Percentiles rank a stretch among this genome's conserved stretches.
Conservation (phyloP, 208 protist genomes). For the Sergeia podlipaevii region DNA sequence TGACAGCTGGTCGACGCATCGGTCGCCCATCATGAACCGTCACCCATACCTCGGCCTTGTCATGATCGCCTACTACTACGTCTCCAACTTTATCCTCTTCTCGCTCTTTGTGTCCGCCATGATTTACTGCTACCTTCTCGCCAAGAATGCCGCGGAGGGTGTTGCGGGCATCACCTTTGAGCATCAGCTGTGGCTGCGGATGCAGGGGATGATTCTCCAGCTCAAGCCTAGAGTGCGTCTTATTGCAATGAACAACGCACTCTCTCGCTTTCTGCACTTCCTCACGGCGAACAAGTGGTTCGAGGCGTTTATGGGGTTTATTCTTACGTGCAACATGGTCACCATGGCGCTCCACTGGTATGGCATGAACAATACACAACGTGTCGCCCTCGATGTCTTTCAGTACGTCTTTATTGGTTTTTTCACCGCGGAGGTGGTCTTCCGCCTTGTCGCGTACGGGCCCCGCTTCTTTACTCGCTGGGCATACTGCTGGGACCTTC, state of each 20-base stretch:
- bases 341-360: slow-evolving; percentile 90
- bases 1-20: slow-evolving; percentile 54
- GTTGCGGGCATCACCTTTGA: slow-evolving; percentile 53
- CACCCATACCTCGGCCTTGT: slow-evolving; percentile 78
- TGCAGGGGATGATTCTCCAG: slow-evolving; percentile 68
- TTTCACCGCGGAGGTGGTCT: slow-evolving; percentile 84
- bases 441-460: slow-evolving; percentile 75
- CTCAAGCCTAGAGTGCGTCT: slow-evolving; percentile 55
- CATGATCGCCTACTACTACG: slow-evolving; percentile 90
- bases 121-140: slow-evolving; percentile 87
- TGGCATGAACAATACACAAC: slow-evolving; percentile 42
- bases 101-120: slow-evolving; percentile 86
- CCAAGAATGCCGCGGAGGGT: slow-evolving; percentile 61
- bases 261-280: slow-evolving; percentile 58
- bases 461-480: slow-evolving; percentile 69
- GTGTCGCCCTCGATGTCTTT: slow-evolving; percentile 39
- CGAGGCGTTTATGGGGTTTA: slow-evolving; percentile 61
- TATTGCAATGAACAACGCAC: slow-evolving; percentile 43
- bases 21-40: slow-evolving; percentile 41
- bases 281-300: slow-evolving; percentile 48
- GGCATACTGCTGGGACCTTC: slow-evolving; percentile 85
- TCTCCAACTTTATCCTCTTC: slow-evolving; percentile 87
- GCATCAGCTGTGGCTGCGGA: slow-evolving; percentile 77
- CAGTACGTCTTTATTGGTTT: slow-evolving; percentile 86
- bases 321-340: slow-evolving; percentile 75